Conservation (phyloP, 768 basidiomycete genomes). For the Leucosporidium scottii region DNA sequence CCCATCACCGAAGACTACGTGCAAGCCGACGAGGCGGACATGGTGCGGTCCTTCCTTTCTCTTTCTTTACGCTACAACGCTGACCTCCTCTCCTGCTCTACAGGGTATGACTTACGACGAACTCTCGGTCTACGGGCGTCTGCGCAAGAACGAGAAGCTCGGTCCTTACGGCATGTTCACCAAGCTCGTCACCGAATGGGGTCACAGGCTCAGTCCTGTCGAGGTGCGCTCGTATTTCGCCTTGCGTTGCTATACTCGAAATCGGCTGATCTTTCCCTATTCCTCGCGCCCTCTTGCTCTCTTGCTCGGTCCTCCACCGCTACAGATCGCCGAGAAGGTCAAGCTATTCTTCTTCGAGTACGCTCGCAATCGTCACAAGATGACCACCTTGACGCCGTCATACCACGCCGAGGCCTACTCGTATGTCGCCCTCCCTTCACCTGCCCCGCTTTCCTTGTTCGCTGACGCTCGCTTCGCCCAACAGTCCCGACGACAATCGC, state of each 20-base stretch:
- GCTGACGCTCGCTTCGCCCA: constrained; percentile 57
- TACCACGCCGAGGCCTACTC: constrained; percentile 69
- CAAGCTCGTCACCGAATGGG: constrained; percentile 92
- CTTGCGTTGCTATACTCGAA: background rate
- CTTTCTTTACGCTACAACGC: background rate
- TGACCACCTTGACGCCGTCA: constrained; percentile 89
- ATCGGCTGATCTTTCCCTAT: background rate
- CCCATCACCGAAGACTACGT: constrained; percentile 90
- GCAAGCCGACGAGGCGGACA: constrained; percentile 79
- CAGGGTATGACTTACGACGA: constrained; percentile 97
- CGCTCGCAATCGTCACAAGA: constrained; percentile 90
- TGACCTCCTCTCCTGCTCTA: constrained; percentile 1
- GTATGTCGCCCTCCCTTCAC: background rate
- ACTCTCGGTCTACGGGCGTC: constrained; percentile 80
- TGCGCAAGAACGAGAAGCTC: constrained; percentile 93
- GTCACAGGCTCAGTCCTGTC: constrained; percentile 66
- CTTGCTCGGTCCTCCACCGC: too few relatives aligned
- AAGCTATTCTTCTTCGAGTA: constrained; percentile 96
- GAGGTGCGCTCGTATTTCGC: constrained; percentile 51
- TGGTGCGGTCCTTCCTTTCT: constrained; percentile 17
- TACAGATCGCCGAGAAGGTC: constrained; percentile 90
- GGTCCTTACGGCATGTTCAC: constrained; percentile 97
- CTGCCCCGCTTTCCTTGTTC: constrained; percentile 13
- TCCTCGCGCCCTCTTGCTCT: background rate
- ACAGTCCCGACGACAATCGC: constrained; percentile 67